Base-by-base conservation (phyloP, 495 filamentous ascomycete genomes). In the Cercophora samala region DNA sequence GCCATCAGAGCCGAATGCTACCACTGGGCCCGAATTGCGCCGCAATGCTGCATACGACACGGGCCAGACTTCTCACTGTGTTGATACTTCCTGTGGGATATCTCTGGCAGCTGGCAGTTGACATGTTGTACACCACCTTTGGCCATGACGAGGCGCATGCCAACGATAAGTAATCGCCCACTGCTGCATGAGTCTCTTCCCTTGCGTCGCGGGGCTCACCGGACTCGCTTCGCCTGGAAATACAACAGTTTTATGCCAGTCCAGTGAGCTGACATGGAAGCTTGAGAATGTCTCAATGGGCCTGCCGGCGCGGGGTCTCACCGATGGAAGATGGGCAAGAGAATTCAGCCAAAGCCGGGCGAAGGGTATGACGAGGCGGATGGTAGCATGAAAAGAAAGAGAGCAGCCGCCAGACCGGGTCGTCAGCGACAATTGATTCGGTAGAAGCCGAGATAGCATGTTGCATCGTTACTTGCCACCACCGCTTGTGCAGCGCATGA, bases 361-460 rank as follows among this genome's bases (percentile, higher is more conserved):
- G 21, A 65, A 63, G 25, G 23, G 66, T 68, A n/a, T 42, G 61
- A 67, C 63, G 58, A 69, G 59, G 64, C 65, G 65, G 67, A 69
- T 32, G 54, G 63, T 58, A 32, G 65, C 66, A 73, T 65, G 65
- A 62, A 52, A 19, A 55, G 54, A 42, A 59, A 64, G 21, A 64
- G 68, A 72, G 66, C 67, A 74, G 72, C 72, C 74, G 68, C 74
- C 67, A 73, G 54, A 68, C 60, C 64, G 65, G 52, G n/a, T 51
- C n/a, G 29, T 5, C 55, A 54, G 22, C 37, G 52, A 62, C 24
- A 59, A 54, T 61, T 72, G 72, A 74, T 76, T 74, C 71, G 74
- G 69, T 58, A 69, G 65, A 70, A 68, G 63, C 72, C 74, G 72
- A 74, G 53, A 56, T 56, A 56, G 53, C 53, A 56, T 18, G 53